Percentiles rank a stretch among this genome's conserved stretches.
Evolutionary conservation across 148 eudicot genomes (phyloP).

Genomic region (Bassia scoparia): DNA sequence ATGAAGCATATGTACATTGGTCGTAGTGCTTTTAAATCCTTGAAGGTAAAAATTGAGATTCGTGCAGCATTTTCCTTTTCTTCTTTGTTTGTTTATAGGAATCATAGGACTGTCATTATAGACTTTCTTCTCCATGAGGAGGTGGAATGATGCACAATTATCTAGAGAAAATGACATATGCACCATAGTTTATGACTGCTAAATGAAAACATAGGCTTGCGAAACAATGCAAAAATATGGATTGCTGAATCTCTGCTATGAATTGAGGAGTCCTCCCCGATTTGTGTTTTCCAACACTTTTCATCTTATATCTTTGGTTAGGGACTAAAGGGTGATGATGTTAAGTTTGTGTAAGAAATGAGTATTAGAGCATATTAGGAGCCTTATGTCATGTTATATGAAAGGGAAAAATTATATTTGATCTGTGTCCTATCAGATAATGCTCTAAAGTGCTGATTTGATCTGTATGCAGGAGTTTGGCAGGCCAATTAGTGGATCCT

Average conservation of each 20-base stretch:
- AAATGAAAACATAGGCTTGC: background rate
- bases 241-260: background rate
- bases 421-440: background rate
- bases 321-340: background rate
- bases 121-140: background rate
- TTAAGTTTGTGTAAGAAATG: background rate
- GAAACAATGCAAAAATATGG: background rate
- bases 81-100: background rate
- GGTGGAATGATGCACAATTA: background rate
- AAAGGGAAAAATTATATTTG: background rate
- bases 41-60: no score
- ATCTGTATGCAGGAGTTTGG: conserved; percentile 55
- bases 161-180: background rate
- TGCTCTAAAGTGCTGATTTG: conserved; percentile 3
- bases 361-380: background rate
- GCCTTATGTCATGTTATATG: background rate
- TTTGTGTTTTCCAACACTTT: no score
- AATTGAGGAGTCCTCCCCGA: background rate
- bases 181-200: background rate
- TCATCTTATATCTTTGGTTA: no score
- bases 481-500: conserved; percentile 83
- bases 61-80: background rate
- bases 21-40: no score
- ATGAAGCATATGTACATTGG: background rate
- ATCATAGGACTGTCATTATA: background rate